Conservation (phyloP, 306 rosid species). For the Rubus idaeus region DNA sequence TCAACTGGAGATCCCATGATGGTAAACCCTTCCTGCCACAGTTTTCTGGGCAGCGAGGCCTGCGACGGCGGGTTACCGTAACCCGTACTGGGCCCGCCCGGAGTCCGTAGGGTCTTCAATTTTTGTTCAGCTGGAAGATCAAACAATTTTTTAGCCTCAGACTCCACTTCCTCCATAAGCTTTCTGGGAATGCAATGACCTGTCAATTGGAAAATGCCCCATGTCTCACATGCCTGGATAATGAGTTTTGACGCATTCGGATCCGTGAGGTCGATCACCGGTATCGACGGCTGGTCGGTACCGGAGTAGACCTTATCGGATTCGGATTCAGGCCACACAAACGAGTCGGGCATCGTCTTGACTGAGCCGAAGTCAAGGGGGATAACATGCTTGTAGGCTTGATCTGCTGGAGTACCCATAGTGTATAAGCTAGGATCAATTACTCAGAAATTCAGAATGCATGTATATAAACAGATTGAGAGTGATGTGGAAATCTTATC, state of each 20-base stretch:
- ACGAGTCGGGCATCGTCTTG: neutral
- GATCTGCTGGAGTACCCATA: conserved; percentile 16
- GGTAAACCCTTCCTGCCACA: neutral
- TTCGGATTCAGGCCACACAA: neutral
- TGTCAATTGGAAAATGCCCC: neutral
- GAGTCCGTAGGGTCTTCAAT: neutral
- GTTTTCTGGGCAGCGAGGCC: neutral
- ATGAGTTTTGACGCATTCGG: neutral
- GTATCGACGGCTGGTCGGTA: neutral
- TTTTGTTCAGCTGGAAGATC: neutral
- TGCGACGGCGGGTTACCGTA: conserved; percentile 6
- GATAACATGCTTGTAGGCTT: neutral
- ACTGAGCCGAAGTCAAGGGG: neutral
- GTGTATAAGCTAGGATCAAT: neutral
- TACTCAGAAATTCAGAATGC: neutral
- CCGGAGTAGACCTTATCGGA: neutral
- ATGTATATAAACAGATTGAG: neutral
- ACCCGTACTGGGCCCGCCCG: neutral
- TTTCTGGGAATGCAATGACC: neutral
- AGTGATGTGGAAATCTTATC: neutral
- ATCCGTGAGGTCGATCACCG: neutral
- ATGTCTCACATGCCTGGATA: neutral
- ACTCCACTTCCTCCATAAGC: neutral
- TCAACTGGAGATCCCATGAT: neutral
- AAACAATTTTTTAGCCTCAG: neutral